Evolutionary conservation across 306 rosid genomes (phyloP).

Genomic region (Vigna hirtella): DNA sequence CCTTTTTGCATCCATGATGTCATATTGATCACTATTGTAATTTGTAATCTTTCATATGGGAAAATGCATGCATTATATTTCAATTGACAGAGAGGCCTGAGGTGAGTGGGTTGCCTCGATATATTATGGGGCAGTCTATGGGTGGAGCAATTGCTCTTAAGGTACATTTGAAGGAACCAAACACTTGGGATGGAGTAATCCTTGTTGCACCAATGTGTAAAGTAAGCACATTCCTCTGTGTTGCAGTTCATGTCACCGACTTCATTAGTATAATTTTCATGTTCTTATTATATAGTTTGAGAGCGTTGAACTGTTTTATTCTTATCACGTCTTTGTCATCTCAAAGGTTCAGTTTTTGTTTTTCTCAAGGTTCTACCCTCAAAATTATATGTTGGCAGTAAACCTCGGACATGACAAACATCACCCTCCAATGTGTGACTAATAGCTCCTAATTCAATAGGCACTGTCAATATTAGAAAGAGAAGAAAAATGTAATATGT

Average conservation of each 20-base stretch:
- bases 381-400: not conserved
- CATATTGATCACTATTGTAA: not conserved
- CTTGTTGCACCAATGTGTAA: constrained; percentile 99
- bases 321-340: not conserved
- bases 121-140: constrained; percentile 92
- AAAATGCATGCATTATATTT: constrained; percentile 38
- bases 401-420: not conserved
- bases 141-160: constrained; percentile 94
- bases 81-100: constrained; percentile 68
- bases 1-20: not conserved
- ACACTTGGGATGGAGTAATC: constrained; percentile 79
- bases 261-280: constrained; percentile 27
- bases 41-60: not conserved
- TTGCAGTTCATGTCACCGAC: constrained; percentile 32
- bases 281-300: constrained; percentile 5
- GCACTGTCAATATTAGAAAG: constrained; percentile 1
- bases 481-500: not conserved
- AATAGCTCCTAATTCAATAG: not conserved
- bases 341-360: constrained; percentile 2
- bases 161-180: constrained; percentile 80
- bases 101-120: constrained; percentile 68
- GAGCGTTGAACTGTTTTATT: not conserved
- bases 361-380: not conserved
- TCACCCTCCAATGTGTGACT: constrained; percentile 5
- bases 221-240: constrained; percentile 55